Evolutionary conservation across 345 rosid genomes (phyloP).

Genomic region (Eucalyptus camaldulensis): DNA sequence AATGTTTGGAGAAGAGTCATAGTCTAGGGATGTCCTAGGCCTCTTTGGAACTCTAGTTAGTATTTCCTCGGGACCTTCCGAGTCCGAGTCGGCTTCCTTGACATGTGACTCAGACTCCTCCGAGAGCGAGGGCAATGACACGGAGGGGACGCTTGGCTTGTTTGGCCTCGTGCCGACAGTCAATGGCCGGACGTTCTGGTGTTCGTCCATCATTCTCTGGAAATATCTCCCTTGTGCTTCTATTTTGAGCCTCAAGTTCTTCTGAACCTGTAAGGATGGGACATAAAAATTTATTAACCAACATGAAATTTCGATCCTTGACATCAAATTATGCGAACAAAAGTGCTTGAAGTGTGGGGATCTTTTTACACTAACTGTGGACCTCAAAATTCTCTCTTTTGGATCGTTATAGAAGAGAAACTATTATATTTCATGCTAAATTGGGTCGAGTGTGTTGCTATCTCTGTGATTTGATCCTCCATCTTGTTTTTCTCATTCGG

Average conservation of each 20-base stretch:
- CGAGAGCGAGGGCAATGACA: neutral
- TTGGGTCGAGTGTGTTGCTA: neutral
- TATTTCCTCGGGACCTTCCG: neutral
- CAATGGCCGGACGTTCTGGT: neutral
- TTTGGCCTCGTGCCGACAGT: neutral
- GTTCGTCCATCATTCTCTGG: conserved; percentile 19
- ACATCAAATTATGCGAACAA: neutral
- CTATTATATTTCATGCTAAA: neutral
- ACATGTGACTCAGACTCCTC: neutral
- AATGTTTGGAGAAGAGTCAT: neutral
- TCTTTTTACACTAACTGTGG: neutral
- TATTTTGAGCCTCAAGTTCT: conserved; percentile 34
- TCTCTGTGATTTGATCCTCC: neutral
- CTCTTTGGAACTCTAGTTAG: neutral
- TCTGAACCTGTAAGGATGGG: conserved; percentile 18
- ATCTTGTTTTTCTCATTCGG: neutral
- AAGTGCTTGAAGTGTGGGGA: neutral
- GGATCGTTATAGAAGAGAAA: neutral
- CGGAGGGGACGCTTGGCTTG: neutral
- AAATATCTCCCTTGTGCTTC: conserved; percentile 50
- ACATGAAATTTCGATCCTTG: neutral
- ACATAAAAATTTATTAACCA: neutral
- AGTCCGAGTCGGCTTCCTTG: neutral
- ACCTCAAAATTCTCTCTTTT: neutral
- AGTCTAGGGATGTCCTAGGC: neutral